These are phyloP conservation scores for Irpex sp. DNA, from an alignment of 1,284 basidiomycete genomes.

Conservation along the genomic window DNA sequence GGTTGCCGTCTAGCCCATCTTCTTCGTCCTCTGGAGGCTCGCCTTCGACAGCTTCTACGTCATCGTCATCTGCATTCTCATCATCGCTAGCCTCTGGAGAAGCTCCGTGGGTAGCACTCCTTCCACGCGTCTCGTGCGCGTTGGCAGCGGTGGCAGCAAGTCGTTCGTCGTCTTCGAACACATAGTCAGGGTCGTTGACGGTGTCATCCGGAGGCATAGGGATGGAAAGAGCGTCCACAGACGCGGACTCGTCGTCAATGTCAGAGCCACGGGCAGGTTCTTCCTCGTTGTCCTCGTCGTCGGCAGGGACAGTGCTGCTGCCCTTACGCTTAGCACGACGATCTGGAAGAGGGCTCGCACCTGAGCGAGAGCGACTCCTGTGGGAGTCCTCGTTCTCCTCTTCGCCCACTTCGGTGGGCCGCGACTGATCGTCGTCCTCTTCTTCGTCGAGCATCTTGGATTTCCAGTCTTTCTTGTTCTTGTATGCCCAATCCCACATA, in stretches of 20 bases:
- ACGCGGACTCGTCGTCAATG: slow-evolving; percentile 29
- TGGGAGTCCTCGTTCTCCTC: slow-evolving; percentile 56
- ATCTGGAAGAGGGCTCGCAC: slow-evolving; percentile 6
- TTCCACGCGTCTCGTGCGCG: slow-evolving; percentile 27
- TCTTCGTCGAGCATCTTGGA: slow-evolving; percentile 49
- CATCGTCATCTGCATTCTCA: slow-evolving; percentile 21
- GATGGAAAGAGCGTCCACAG: slow-evolving; percentile 19
- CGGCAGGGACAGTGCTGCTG: slow-evolving; percentile 8
- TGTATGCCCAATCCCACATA: slow-evolving; percentile 78
- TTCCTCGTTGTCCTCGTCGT: slow-evolving; percentile 17
- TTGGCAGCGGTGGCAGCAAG: slow-evolving; percentile 14
- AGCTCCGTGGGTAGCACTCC: slow-evolving; percentile 30
- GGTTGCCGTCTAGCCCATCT: slow-evolving; percentile 11
- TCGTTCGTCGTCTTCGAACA: slow-evolving; percentile 19
- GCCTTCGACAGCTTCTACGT: slow-evolving; percentile 13
- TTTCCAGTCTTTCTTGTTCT: slow-evolving; percentile 31
- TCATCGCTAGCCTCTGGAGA: slow-evolving; percentile 20
- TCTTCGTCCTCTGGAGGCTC: slow-evolving; percentile 14
- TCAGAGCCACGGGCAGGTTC: slow-evolving; percentile 20
- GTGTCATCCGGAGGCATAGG: slow-evolving; percentile 16
- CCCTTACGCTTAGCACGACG: slow-evolving; percentile 9
- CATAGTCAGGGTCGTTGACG: slow-evolving; percentile 18
- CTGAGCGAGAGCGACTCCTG: slow-evolving; percentile 18
- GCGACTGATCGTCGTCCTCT: slow-evolving; percentile 44
- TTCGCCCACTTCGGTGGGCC: slow-evolving; percentile 55